Percentiles rank a stretch among this genome's conserved stretches.
Evolutionary conservation across 192 early-diverging fungal species (phyloP).

Genomic region (Coemansia sp.): DNA sequence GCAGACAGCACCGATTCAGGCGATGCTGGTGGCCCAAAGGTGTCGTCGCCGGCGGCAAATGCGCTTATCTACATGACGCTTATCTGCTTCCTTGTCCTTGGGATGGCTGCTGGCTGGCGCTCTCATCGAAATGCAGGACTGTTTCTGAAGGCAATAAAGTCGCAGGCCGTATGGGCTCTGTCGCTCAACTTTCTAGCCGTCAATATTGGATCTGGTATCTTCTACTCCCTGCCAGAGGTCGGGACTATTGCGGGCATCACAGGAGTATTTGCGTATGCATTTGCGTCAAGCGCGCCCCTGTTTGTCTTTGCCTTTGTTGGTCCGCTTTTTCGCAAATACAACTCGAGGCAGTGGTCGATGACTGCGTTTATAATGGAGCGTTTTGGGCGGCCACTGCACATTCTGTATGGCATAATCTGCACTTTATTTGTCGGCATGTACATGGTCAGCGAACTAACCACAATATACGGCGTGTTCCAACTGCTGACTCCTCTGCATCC

Average conservation of each 20-base stretch:
- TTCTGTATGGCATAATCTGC: constrained; percentile 59
- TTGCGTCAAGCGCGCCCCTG: constrained; percentile 63
- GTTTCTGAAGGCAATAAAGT: constrained; percentile 59
- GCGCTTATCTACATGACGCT: constrained; percentile 60
- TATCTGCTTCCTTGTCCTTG: constrained; percentile 55
- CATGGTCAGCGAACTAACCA: constrained; percentile 67
- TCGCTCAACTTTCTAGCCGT: constrained; percentile 57
- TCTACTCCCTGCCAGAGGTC: constrained; percentile 67
- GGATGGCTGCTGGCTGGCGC: constrained; percentile 56
- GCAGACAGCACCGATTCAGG: constrained; percentile 10
- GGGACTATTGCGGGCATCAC: constrained; percentile 66
- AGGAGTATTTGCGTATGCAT: constrained; percentile 65
- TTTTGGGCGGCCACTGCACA: constrained; percentile 61
- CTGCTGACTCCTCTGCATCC: constrained; percentile 59
- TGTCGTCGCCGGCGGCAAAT: constrained; percentile 52
- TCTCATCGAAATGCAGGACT: constrained; percentile 51
- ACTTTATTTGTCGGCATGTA: constrained; percentile 65
- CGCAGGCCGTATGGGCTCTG: constrained; percentile 55
- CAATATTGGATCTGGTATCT: constrained; percentile 63
- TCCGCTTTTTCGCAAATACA: constrained; percentile 59
- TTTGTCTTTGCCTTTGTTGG: constrained; percentile 62
- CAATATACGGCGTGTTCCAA: constrained; percentile 61
- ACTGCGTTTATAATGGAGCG: constrained; percentile 66
- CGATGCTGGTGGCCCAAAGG: constrained; percentile 20
- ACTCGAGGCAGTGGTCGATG: constrained; percentile 65